Evolutionary conservation across 768 basidiomycete genomes (phyloP), one percentile per base, ranked within the genome.

Genomic region (Pleurotus citrinopileatus): DNA sequence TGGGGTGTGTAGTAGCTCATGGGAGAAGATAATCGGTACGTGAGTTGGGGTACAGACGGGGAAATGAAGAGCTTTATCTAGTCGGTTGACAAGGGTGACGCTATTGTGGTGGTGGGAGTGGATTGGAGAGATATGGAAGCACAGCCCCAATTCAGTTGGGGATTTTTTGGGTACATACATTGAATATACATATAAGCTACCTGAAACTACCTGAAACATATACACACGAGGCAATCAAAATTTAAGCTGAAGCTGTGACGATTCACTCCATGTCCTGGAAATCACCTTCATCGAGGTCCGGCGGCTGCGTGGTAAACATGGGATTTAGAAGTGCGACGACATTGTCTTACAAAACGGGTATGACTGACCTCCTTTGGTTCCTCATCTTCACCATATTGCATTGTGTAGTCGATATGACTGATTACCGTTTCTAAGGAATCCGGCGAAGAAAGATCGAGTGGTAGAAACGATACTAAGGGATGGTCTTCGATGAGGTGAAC

Each of bases 401-500:
- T 94, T 55, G 93, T 89, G 62, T 93, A 96, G 73, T 99, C 97
- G 52, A 99, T 90, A 67, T 99, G 94, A 66, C 93, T 94, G 55
- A 99, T 78, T 8, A 98, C 86, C 2, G 83, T 86, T 64, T 92
- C 91, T 50, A 99, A 77, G 0, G 94, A 95, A 62, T 97, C 93
- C 45, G 94, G 82, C 57, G 84, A 83, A 13, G 93, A 86, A 28
- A 98, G 82, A 71, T 99, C 94, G 36, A 99, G 80, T 2, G 97
- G 95, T 32, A 99, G 72, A 76, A 99, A 99, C 2, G 94, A 94
- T 19, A 99, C 97, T 36, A 99, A 81, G 25, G 96, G 97, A 67
- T 98, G 94, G 68, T 98, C 97, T 67, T 98, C 94, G 67, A 99
- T 98, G 96, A 99, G 75, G 63, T 94, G 91, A 1, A 97, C 97